Evolutionary conservation across 2,329 filamentous ascomycete genomes (phyloP).

Genomic region (Neofusicoccum parvum): DNA sequence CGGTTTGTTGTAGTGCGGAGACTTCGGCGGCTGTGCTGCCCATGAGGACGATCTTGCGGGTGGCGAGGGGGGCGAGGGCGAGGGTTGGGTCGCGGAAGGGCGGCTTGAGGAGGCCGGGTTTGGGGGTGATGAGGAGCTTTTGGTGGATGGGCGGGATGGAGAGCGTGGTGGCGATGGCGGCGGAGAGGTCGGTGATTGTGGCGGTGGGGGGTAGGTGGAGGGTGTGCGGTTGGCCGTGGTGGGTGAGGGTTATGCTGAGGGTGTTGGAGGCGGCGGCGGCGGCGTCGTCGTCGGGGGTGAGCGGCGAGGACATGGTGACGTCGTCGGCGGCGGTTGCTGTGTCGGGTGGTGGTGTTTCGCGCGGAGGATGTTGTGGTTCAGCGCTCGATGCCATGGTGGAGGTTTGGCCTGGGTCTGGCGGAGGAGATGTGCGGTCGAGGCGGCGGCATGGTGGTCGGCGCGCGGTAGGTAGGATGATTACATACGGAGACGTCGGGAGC

Average conservation of each 20-base stretch:
- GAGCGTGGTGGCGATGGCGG: slow-evolving; percentile 58
- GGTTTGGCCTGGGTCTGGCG: not conserved
- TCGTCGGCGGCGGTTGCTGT: not conserved
- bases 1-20: slow-evolving; percentile 51
- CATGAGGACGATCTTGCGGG: slow-evolving; percentile 67
- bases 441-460: slow-evolving; percentile 11
- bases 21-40: slow-evolving; percentile 65
- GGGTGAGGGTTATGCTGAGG: slow-evolving; percentile 48
- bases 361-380: not conserved
- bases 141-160: slow-evolving; percentile 65
- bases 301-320: not conserved
- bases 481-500: not conserved
- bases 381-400: slow-evolving; percentile 14
- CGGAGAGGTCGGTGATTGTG: slow-evolving; percentile 61
- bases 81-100: slow-evolving; percentile 65
- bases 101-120: slow-evolving; percentile 64
- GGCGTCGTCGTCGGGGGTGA: not conserved
- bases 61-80: slow-evolving; percentile 51
- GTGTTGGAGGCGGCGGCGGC: not conserved
- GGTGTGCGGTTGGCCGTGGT: slow-evolving; percentile 56
- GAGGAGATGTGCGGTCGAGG: not conserved
- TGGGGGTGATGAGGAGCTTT: slow-evolving; percentile 67
- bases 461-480: not conserved
- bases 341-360: not conserved
- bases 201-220: slow-evolving; percentile 52